phyloP scores from a whole-genome alignment of 768 basidiomycete species.

The Candolleomyces aberdarensis region DNA sequence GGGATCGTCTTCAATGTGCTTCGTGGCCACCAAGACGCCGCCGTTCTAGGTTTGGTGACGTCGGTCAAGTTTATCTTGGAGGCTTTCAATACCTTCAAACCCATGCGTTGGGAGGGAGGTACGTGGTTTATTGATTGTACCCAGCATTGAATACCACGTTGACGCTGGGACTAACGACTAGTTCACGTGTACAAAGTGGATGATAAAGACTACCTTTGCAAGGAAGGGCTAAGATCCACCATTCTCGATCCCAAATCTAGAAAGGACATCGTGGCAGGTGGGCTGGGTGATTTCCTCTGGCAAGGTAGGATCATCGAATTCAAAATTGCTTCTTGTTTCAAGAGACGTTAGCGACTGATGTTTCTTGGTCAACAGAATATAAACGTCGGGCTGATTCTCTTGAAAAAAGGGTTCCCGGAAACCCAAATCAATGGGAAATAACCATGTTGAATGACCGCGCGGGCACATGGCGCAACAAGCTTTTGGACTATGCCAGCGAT shows the following conservation, averaged over 20 bases:
- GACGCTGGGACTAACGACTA: background rate
- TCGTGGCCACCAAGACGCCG: background rate
- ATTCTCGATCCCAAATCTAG: slow-evolving; percentile 53
- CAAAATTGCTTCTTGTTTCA: slow-evolving; percentile 22
- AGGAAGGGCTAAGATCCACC: slow-evolving; percentile 60
- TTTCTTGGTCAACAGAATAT: slow-evolving; percentile 6
- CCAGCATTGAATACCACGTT: too few relatives aligned
- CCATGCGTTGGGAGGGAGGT: background rate
- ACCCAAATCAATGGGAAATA: too few relatives aligned
- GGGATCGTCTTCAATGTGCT: background rate
- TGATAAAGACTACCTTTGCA: slow-evolving; percentile 55
- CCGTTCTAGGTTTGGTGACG: background rate
- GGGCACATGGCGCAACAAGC: background rate
- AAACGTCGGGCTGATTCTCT: too few relatives aligned
- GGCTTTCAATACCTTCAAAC: background rate
- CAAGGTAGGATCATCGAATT: background rate
- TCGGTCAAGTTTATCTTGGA: background rate
- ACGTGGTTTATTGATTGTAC: background rate
- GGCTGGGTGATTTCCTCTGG: slow-evolving; percentile 50
- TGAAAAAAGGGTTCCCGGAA: too few relatives aligned
- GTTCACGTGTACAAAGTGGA: slow-evolving; percentile 74
- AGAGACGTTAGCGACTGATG: slow-evolving; percentile 14
- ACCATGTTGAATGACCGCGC: too few relatives aligned
- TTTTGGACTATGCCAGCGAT: slow-evolving; percentile 45
- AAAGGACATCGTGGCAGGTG: slow-evolving; percentile 72